Conservation (phyloP, 495 filamentous ascomycete genomes). For the Aspergillus ellipticus region DNA sequence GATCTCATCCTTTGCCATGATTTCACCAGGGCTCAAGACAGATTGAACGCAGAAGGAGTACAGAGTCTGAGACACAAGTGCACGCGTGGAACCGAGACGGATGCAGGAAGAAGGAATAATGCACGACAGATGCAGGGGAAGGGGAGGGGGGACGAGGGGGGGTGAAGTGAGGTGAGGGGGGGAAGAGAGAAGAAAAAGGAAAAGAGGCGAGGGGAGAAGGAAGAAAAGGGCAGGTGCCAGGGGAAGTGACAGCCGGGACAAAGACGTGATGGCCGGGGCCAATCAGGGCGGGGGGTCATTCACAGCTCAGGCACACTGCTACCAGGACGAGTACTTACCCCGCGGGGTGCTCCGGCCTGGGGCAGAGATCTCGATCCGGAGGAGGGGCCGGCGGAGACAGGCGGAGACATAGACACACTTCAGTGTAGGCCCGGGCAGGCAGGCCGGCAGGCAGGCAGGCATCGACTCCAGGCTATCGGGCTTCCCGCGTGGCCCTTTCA, state of each 20-base stretch:
- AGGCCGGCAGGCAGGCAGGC: too few species aligned
- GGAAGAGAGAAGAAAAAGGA: not conserved
- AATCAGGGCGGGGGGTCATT: too few species aligned
- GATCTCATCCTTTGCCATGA: constrained; percentile 2
- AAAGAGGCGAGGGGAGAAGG: not conserved
- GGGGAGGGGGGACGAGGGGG: not conserved
- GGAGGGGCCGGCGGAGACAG: too few species aligned
- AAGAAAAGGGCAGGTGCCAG: not conserved
- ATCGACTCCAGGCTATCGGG: too few species aligned
- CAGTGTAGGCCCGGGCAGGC: too few species aligned
- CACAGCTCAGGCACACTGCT: too few species aligned
- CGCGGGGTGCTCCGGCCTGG: too few species aligned
- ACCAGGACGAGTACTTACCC: too few species aligned
- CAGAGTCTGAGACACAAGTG: not conserved
- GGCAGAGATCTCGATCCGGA: too few species aligned
- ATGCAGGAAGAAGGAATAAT: not conserved
- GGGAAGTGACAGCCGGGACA: not conserved
- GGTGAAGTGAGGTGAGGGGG: not conserved
- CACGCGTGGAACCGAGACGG: not conserved
- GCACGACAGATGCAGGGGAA: not conserved
- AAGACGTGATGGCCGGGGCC: not conserved
- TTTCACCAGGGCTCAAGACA: not conserved
- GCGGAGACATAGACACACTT: too few species aligned
- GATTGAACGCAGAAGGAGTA: constrained; percentile 1
- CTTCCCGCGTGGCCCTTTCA: too few species aligned